These are phyloP conservation scores for Scheffersomyces quercinus DNA, from an alignment of 1,139 yeast genomes.

Conservation along the genomic window DNA sequence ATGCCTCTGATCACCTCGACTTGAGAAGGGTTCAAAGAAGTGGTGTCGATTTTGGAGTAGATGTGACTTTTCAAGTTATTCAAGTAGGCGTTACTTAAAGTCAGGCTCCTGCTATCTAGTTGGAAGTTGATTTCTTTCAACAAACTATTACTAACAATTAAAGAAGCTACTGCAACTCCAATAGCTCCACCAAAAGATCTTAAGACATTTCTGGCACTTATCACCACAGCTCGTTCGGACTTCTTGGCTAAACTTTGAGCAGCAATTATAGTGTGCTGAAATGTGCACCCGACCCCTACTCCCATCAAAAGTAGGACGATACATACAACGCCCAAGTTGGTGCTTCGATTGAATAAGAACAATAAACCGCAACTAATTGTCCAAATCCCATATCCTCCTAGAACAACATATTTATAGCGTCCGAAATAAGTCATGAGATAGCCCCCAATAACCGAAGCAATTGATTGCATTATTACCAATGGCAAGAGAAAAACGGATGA, in stretches of 20 bases:
- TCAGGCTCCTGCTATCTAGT: conserved; percentile 1
- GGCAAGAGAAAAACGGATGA: conserved; percentile 17
- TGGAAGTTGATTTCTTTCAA: conserved; percentile 12
- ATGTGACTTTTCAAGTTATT: conserved; percentile 14
- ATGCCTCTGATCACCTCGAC: conserved; percentile 11
- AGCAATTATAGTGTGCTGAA: conserved; percentile 25
- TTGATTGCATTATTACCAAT: conserved; percentile 17
- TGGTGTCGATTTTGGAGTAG: conserved; percentile 13
- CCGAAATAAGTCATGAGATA: conserved; percentile 16
- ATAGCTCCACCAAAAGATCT: conserved; percentile 24
- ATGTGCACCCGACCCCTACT: conserved; percentile 20
- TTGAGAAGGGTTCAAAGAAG: conserved; percentile 10
- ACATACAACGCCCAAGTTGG: conserved; percentile 13
- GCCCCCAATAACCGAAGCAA: conserved; percentile 18
- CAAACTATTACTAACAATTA: conserved; percentile 18
- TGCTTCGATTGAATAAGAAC: conserved; percentile 11
- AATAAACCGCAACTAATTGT: conserved; percentile 15
- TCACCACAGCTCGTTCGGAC: conserved; percentile 22
- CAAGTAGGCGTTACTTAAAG: conserved; percentile 12
- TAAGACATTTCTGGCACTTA: conserved; percentile 20
- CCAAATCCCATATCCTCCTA: conserved; percentile 17
- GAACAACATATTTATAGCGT: conserved; percentile 15
- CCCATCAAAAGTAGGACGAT: conserved; percentile 19
- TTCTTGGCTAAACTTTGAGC: conserved; percentile 21
- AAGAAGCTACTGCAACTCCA: conserved; percentile 19